Base-by-base conservation (phyloP, 257 asterid species). In the Lycium barbarum region DNA sequence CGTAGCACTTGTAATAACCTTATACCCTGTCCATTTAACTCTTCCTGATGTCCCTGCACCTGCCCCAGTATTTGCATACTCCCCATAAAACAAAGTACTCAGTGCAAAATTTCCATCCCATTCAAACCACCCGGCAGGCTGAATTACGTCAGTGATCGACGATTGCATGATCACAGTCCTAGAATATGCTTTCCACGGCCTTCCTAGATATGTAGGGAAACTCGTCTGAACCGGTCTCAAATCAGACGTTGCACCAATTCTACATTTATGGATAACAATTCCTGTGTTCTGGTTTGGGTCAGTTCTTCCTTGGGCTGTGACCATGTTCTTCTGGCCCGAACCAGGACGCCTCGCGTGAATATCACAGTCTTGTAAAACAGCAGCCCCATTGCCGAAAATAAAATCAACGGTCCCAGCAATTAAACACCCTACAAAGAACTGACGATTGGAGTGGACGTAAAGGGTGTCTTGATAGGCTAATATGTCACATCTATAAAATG, bases 211-310 rank as follows among this genome's bases (percentile, higher is more conserved):
- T 3, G 96, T 93, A 2, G 93, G 90, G 18, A 93, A 93, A 26
- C 66, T 88, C 0, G 79, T 38, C 55, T 88, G 92, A 7, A 91
- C 95, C 5, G 93, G 74, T 65, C 81, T 79, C 15, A 93, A 66
- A 76, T 93, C 96, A 5, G 93, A 89, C 1, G 96, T 93, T 54
- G 96, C 93, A 15, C 92, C 95, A 4, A 93, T 87, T 58, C 93
- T 65, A 65, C 91, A 87, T 8, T 86, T 91, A 0, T 93, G 96
- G 7, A 93, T 91, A 9, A 93, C 93, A 26, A 93, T 93, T 2
- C 96, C 94, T 0, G 96, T 93, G 89, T 93, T 93, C 79, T 93
- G 96, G 88, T 93, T 91, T 0, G 94, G 97, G 84, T 93, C 97
- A 9, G 91, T 88, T 9, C 95, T 83, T 5, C 97, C 97, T 4